Evolutionary conservation across 345 rosid species (phyloP).

Genomic region (Gynandropsis gynandra): DNA sequence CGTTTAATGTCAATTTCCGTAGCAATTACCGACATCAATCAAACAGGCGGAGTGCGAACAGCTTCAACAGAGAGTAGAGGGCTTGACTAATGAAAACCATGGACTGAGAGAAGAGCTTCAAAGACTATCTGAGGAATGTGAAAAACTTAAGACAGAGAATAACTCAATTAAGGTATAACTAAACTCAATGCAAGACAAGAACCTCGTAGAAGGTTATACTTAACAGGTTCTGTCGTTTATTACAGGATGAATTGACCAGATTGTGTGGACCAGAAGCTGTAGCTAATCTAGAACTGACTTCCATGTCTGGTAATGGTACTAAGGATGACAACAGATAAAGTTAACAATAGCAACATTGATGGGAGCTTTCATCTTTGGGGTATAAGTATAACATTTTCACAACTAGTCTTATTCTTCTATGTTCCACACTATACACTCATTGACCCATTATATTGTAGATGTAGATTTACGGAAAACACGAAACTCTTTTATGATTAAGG

Average conservation of each 20-base stretch:
- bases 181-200: not conserved
- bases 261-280: slow-evolving; percentile 54
- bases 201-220: not conserved
- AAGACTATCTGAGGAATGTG: slow-evolving; percentile 59
- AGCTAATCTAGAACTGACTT: slow-evolving; percentile 38
- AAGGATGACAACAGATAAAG: not conserved
- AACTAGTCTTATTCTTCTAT: too few species aligned
- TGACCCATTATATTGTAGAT: too few species aligned
- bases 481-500: too few species aligned
- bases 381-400: too few species aligned
- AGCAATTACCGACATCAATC: not conserved
- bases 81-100: slow-evolving; percentile 40
- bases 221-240: not conserved
- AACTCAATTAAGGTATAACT: slow-evolving; percentile 44
- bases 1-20: not conserved
- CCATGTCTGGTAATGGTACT: not conserved
- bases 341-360: too few species aligned
- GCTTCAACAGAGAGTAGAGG: slow-evolving; percentile 55
- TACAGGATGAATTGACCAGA: slow-evolving; percentile 55
- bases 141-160: slow-evolving; percentile 61
- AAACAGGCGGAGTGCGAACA: slow-evolving; percentile 76
- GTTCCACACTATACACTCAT: too few species aligned
- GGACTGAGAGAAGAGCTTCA: slow-evolving; percentile 52
- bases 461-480: too few species aligned
- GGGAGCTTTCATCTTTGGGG: too few species aligned